Evolutionary conservation across 306 rosid genomes (phyloP).

Genomic region (Cicer chorassanicum): DNA sequence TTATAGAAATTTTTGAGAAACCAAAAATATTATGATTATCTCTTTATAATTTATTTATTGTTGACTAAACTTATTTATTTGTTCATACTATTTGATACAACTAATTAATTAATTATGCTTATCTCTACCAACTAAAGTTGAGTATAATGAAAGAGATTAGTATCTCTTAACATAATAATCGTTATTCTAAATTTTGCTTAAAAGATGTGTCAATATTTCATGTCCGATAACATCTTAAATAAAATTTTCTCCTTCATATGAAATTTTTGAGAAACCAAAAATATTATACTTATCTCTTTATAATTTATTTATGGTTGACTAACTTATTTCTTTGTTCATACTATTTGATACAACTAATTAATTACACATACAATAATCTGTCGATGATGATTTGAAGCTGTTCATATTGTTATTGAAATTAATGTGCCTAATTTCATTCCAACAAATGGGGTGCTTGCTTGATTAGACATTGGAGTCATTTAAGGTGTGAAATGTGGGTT

Average conservation of each 20-base stretch:
- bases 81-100: slow-evolving; percentile 23
- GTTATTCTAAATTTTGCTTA: no score
- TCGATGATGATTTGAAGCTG: slow-evolving; percentile 19
- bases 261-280: no score
- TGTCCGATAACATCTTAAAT: no score
- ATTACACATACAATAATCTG: no score
- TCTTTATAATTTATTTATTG: background rate
- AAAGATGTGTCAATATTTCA: no score
- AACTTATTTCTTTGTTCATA: background rate
- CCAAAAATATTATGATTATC: no score
- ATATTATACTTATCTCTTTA: background rate
- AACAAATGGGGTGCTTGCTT: slow-evolving; percentile 37
- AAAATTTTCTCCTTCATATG: no score
- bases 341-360: background rate
- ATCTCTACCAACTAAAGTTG: background rate
- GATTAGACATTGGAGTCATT: background rate
- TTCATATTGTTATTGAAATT: slow-evolving; percentile 5
- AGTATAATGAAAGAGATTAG: no score
- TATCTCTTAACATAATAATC: no score
- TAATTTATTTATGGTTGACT: background rate
- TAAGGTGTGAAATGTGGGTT: slow-evolving; percentile 22
- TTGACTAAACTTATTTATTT: background rate
- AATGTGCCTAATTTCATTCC: slow-evolving; percentile 10
- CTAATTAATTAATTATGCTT: no score
- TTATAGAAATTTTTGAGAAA: no score